phyloP scores from a whole-genome alignment of 176 grass and related monocot species.

The Tuctoria greenei region DNA sequence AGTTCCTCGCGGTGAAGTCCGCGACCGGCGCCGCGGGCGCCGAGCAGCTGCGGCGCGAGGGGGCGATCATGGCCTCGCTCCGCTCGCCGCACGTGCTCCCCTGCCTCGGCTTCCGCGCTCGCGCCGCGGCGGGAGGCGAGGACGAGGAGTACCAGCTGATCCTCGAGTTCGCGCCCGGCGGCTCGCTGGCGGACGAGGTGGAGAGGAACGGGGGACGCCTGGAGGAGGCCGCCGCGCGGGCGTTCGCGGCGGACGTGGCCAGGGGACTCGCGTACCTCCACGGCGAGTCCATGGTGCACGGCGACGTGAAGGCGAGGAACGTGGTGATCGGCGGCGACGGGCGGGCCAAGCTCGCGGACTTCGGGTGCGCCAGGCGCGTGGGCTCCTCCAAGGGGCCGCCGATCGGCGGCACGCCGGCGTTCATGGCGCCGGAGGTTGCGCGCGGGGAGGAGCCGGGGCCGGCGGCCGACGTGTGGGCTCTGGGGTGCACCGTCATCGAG shows the following conservation, averaged over 20 bases:
- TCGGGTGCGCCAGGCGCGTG: constrained; percentile 52
- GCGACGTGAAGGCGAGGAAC: constrained; percentile 78
- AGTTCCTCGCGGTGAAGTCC: constrained; percentile 74
- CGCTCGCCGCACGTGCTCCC: constrained; percentile 64
- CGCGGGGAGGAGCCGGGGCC: constrained; percentile 74
- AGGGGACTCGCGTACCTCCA: constrained; percentile 70
- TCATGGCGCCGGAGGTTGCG: constrained; percentile 91
- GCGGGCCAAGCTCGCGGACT: constrained; percentile 72
- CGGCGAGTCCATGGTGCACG: constrained; percentile 50
- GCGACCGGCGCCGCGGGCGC: constrained; percentile 22
- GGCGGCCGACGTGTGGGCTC: constrained; percentile 76
- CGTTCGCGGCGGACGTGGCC: constrained; percentile 54
- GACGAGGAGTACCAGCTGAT: constrained; percentile 44
- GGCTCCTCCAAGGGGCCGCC: background rate
- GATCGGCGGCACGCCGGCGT: constrained; percentile 74
- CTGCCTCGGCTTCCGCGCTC: constrained; percentile 49
- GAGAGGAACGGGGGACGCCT: constrained; percentile 42
- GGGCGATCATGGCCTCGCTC: constrained; percentile 59
- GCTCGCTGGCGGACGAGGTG: constrained; percentile 68
- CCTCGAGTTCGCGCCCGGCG: constrained; percentile 78
- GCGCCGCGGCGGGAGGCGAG: background rate
- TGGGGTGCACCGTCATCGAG: constrained; percentile 74
- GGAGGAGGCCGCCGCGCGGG: constrained; percentile 38
- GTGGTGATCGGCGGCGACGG: constrained; percentile 68
- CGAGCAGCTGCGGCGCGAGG: constrained; percentile 53